These are phyloP conservation scores for Isochrysis galbana DNA, from an alignment of 78 protist genomes.

Conservation along the genomic window DNA sequence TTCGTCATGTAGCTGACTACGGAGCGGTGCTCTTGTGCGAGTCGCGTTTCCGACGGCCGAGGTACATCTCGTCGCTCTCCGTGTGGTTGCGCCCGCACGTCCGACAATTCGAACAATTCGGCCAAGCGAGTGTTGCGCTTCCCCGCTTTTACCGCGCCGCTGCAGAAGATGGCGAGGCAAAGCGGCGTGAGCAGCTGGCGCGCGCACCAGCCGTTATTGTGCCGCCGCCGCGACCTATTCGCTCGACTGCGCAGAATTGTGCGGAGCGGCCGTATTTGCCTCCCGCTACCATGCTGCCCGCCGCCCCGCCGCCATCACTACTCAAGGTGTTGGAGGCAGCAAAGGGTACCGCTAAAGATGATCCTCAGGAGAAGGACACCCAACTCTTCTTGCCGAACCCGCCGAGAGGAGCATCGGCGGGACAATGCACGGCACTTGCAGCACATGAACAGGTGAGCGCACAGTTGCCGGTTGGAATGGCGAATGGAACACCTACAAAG, in stretches of 20 bases:
- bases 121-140: background rate
- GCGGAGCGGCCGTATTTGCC: background rate
- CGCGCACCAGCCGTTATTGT: background rate
- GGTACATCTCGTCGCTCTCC: background rate
- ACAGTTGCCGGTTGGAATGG: too few species aligned
- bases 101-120: background rate
- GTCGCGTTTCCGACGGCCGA: background rate
- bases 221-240: background rate
- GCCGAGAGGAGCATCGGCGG: too few species aligned
- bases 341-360: background rate
- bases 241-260: background rate
- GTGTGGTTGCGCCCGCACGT: background rate
- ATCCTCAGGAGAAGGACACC: too few species aligned
- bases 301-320: background rate
- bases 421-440: too few species aligned
- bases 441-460: too few species aligned
- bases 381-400: too few species aligned
- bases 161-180: background rate
- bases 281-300: background rate
- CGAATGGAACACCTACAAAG: too few species aligned
- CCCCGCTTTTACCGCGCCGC: background rate
- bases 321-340: background rate
- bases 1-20: conserved; percentile 88
- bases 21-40: conserved; percentile 92
- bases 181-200: background rate